These are phyloP conservation scores for Apiospora saccharicola DNA, from an alignment of 2,329 filamentous ascomycete genomes.

Conservation along the genomic window DNA sequence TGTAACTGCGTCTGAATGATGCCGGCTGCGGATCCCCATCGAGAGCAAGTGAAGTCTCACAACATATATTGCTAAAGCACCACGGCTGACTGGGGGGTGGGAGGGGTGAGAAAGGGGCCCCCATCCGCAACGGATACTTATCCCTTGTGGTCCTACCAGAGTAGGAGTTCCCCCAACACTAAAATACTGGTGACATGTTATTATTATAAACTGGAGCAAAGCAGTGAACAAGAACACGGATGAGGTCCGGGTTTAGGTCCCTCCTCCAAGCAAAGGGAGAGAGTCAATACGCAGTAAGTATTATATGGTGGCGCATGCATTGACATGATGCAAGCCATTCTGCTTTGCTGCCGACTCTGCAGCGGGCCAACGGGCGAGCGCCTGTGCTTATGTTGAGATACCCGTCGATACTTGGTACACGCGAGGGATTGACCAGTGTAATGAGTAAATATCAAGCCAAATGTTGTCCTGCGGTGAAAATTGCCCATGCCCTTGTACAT, in stretches of 20 bases:
- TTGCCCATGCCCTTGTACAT: neutral
- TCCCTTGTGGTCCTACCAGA: neutral
- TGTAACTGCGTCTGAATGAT: neutral
- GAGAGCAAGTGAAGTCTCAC: conserved; percentile 9
- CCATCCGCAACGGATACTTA: neutral
- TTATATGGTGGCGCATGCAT: neutral
- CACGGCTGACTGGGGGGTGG: neutral
- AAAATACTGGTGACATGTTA: too few relatives aligned
- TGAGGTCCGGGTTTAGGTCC: neutral
- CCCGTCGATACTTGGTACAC: neutral
- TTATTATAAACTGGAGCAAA: neutral
- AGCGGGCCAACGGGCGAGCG: neutral
- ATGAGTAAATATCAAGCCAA: neutral
- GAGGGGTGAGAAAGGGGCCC: neutral
- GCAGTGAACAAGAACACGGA: neutral
- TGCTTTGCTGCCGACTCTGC: conserved; percentile 4
- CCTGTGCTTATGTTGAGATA: neutral
- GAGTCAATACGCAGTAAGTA: neutral
- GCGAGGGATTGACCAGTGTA: neutral
- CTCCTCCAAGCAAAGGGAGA: neutral
- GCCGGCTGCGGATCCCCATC: conserved; percentile 9
- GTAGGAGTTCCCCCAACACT: too few relatives aligned
- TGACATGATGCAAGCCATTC: conserved; percentile 14
- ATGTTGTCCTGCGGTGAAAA: neutral
- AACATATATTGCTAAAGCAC: neutral